Base-by-base conservation (phyloP, 352 stramenopile genomes). In the Phytopythium sindhum region DNA sequence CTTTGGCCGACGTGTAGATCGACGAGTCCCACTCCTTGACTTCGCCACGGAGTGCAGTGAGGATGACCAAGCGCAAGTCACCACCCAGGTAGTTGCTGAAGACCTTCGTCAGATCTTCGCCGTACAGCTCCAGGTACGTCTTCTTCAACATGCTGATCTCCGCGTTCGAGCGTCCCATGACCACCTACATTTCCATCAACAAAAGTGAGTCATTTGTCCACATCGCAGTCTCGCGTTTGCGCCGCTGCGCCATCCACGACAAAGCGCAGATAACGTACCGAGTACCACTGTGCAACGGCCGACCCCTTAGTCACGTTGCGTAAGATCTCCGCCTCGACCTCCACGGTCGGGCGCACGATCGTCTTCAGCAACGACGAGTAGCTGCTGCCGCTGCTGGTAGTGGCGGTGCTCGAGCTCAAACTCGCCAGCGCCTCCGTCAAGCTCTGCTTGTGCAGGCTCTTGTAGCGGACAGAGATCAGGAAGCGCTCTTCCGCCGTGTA, bases 141-240 rank as follows among this genome's bases (percentile, higher is more conserved):
- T 89, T 88, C 80, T 91, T 90, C 48, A 89, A 68, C 61, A 91
- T 78, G 69, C 73, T 71, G 58, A 91, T 79, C 58, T 90, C 82
- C 19, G 55, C 57, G 61, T 87, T 86, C n/a, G 82, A 82, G 61
- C 84, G 80, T 57, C 72, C 80, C 24, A 88, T 71, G 12, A 82
- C 29, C 24, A 72, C 63, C 37, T 52, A 68, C 11, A 75, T n/a
- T 11, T 6, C 11, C 35, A 41, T 41, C 35, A 12, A 12, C 35
- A 41, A 41, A 12, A 12, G 35, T 41, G 6, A 41, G 35, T 41
- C 11, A 41, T 11, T 41, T 11, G 60, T 53, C 80, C 61, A 50
- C 42, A 50, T 50, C 15, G 42, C n/a, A n/a, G n/a, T n/a, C n/a
- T n/a, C n/a, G n/a, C n/a, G n/a, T n/a, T n/a, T n/a, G n/a, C n/a